phyloP scores from a whole-genome alignment of 495 filamentous ascomycete genomes.

The Daldinia concentrica region DNA sequence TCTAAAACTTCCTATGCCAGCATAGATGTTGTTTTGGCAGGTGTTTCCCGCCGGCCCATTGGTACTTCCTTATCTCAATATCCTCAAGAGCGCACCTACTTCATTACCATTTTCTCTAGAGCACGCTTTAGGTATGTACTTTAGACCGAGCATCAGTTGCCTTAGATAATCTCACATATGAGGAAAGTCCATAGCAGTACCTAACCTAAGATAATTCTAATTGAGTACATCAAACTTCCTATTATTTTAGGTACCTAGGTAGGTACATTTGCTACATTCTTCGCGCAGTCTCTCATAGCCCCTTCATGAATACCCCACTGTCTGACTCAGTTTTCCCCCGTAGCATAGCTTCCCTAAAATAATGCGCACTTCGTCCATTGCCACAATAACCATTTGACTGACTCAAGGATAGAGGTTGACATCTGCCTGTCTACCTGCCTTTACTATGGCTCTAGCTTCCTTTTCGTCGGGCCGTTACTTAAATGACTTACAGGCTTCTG shows the following conservation, averaged over 20 bases:
- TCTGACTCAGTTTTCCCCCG: too few species aligned
- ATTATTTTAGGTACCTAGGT: not conserved
- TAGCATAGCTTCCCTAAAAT: too few species aligned
- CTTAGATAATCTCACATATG: too few species aligned
- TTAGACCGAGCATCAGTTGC: too few species aligned
- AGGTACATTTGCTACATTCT: not conserved
- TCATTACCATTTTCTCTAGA: not conserved
- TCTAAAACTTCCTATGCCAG: not conserved
- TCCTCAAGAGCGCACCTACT: not conserved
- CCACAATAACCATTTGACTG: too few species aligned
- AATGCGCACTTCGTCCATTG: too few species aligned
- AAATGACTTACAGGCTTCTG: too few species aligned
- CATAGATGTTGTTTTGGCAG: not conserved
- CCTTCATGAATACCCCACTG: too few species aligned
- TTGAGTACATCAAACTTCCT: not conserved
- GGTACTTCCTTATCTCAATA: not conserved
- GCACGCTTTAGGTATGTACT: too few species aligned
- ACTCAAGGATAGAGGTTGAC: not conserved
- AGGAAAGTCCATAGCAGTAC: too few species aligned
- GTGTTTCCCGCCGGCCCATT: not conserved
- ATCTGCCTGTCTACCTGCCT: too few species aligned
- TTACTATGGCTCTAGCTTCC: not conserved
- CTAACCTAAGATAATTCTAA: not conserved
- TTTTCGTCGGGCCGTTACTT: not conserved
- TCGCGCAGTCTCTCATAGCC: not conserved